Evolutionary conservation across 2,329 filamentous ascomycete genomes (phyloP), one percentile per base, ranked within the genome.

Genomic region (Botrytis paeoniae): DNA sequence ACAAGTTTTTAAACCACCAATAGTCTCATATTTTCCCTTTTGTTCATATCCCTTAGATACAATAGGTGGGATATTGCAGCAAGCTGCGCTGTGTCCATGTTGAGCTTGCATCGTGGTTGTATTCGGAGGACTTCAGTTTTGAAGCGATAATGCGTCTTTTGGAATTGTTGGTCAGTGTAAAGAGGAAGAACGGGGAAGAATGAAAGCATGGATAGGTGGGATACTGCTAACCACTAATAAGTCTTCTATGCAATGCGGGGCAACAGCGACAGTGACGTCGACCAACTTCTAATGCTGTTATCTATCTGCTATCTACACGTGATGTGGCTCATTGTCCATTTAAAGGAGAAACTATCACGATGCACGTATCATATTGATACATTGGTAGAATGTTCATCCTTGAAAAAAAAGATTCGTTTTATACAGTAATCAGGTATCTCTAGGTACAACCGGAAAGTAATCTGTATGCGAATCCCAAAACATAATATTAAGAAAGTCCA

Each of bases 51-150:
- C 86, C 76, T 85, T 84, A 9, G 84, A 80, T n/a, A 89, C 82
- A 62, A 90, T 85, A 10, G 89, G 87, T 14, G 89, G 86, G 69
- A 89, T 84, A 78, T 86, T 88, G 80, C 87, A 89, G 83, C 87
- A 89, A 78, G 87, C 84, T 80, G 84, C 82, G 78, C 83, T 87
- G 81, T 89, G 87, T 81, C 86, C 87, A 66, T 79, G 77, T 74
- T 76, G 73, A 59, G 77, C 78, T 74, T 70, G 51, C 59, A 72
- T 72, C 54, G 16, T 45, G 20, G 32, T 25, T 41, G 14, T 35
- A 37, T 29, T 22, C 18, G 25, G 37, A 25, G 22, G 29, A 59
- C 2, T 61, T 14, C 29, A 4, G 12, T n/a, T 29, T 20, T 65
- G 16, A 5, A 51, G 8, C 29, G 12, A n/a, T 59, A n/a, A 32